Percentiles rank a stretch among this genome's conserved stretches.
phyloP scores from a whole-genome alignment of 2,329 filamentous ascomycete genomes.

The Hymenoscyphus fraxineus region DNA sequence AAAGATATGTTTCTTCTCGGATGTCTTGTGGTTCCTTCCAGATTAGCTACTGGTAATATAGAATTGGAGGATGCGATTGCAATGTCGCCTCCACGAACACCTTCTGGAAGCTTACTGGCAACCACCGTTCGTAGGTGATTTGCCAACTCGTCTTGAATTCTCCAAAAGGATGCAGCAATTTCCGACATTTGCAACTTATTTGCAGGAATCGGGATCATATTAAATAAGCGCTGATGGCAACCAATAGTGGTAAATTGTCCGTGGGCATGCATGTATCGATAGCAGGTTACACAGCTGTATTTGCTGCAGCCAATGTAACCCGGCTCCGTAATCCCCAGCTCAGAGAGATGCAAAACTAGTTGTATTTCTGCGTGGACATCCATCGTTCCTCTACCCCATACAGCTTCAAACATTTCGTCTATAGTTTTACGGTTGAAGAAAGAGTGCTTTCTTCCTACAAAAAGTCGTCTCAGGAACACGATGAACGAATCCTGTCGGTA shows the following conservation, averaged over 20 bases:
- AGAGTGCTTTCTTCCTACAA: neutral
- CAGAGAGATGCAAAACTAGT: neutral
- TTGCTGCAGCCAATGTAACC: neutral
- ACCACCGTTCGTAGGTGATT: neutral
- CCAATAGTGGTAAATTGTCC: neutral
- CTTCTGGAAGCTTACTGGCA: neutral
- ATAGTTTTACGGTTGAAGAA: neutral
- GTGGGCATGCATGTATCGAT: neutral
- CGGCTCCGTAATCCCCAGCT: neutral
- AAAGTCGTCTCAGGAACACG: no score
- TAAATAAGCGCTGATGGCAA: neutral
- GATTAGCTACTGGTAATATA: no score
- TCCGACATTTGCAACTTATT: neutral
- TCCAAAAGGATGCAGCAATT: neutral
- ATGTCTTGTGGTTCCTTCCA: no score
- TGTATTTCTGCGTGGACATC: neutral
- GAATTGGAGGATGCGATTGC: neutral
- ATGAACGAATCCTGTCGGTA: no score
- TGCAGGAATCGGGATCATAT: neutral
- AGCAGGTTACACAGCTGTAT: neutral
- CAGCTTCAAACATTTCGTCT: neutral
- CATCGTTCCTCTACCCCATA: neutral
- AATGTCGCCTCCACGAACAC: neutral
- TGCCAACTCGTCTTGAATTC: neutral
- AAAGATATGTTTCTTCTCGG: no score